Conservation (phyloP, 306 rosid genomes). For the Cajanus cajan region DNA sequence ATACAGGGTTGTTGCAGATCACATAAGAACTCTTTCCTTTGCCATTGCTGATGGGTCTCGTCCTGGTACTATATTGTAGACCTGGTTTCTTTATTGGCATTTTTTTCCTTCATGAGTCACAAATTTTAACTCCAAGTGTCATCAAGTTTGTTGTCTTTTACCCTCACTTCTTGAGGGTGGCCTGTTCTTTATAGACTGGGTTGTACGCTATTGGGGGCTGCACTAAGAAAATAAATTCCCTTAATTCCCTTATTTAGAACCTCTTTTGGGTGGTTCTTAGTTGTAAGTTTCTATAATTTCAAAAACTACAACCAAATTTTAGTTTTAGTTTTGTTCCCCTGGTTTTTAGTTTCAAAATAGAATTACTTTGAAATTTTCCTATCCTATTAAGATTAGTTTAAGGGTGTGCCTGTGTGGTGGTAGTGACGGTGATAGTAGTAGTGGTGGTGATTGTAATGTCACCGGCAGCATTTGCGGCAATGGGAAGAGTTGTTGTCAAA, state of each 20-base stretch:
- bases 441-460: too few relatives aligned
- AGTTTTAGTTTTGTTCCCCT: too few relatives aligned
- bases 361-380: too few relatives aligned
- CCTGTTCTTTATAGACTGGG: background rate
- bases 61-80: constrained; percentile 62
- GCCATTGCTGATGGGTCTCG: constrained; percentile 99
- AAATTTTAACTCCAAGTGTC: background rate
- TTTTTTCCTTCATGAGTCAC: background rate
- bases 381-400: too few relatives aligned
- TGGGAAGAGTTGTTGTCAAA: too few relatives aligned
- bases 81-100: background rate
- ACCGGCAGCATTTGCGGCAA: too few relatives aligned
- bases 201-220: background rate
- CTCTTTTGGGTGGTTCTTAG: too few relatives aligned
- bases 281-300: too few relatives aligned
- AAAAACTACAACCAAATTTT: too few relatives aligned
- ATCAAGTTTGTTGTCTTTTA: background rate
- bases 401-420: too few relatives aligned
- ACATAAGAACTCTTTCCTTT: constrained; percentile 73
- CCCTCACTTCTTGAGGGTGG: background rate
- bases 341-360: too few relatives aligned
- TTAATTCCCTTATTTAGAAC: background rate
- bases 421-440: too few relatives aligned
- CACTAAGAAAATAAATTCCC: constrained; percentile 12
- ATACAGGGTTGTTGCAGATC: constrained; percentile 81